Base-by-base conservation (phyloP, 129 eudicot species). In the Flaveria robusta region DNA sequence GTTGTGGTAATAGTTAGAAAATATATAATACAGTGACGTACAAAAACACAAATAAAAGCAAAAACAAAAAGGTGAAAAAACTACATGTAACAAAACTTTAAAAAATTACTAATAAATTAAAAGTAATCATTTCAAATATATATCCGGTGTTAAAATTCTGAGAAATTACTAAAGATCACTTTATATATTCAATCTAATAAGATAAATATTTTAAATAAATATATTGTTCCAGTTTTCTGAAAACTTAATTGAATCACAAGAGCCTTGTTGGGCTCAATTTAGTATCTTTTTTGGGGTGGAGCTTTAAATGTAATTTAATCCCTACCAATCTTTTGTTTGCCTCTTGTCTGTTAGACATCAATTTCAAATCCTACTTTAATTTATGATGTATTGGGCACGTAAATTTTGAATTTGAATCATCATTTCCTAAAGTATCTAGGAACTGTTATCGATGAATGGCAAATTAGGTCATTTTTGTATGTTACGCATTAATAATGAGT, bases 271-370 rank as follows among this genome's bases (percentile, higher is more conserved):
- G 82, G 46, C 71, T 82, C 37, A 80, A 80, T 37, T 29, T 55
- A 67, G 84, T 67, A 74, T 43, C 74, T 72, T 65, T 34, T 23
- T 49, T 50, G 71, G 50, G 70, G 86, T 71, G 71, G 79, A 45
- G 78, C 82, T 70, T 72, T 82, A 82, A 82, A 82, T 82, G 86
- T 71, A 76, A 77, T 82, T 82, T 60, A 76, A 71, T 64, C 79
- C 75, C 72, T 66, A 82, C 85, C 82, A 82, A 75, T 80, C 83
- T 80, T 80, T 80, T 80, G 75, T 80, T 80, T 82, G 71, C 79
- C 78, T 77, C 81, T 71, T 71, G 64, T 42, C 45, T 67, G 80
- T 74, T 80, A 27, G 56, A 51, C 74, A 76, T 66, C 81, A 51
- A 66, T 76, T 66, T 66, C 74, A 66, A 66, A 76, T 66, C 73